Percentiles rank a stretch among this genome's conserved stretches.
Evolutionary conservation across 2,329 filamentous ascomycete genomes (phyloP).

Genomic region (Alternaria longipes): DNA sequence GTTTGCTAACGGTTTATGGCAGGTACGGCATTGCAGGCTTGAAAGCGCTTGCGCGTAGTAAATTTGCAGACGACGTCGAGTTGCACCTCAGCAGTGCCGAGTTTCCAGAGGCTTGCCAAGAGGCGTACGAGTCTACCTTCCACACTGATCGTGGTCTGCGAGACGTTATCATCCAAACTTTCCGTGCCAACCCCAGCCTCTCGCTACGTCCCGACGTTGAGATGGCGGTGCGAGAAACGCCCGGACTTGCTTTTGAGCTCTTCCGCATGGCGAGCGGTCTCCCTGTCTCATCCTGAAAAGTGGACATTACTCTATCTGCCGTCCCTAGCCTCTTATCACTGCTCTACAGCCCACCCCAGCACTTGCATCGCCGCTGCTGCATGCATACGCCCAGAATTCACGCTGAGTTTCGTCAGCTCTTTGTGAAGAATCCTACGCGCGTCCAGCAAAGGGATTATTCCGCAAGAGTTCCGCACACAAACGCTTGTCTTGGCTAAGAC

Average conservation of each 20-base stretch:
- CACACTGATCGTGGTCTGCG: conserved; percentile 60
- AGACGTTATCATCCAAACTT: conserved; percentile 58
- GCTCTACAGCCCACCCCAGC: background rate
- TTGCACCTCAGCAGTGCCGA: conserved; percentile 56
- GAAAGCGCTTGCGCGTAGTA: conserved; percentile 56
- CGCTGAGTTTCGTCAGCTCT: conserved; percentile 3
- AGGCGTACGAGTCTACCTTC: conserved; percentile 60
- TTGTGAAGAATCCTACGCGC: conserved; percentile 5
- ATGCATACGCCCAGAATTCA: conserved; percentile 8
- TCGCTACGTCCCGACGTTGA: conserved; percentile 58
- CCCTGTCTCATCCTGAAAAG: conserved; percentile 49
- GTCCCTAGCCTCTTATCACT: background rate
- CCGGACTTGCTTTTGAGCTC: conserved; percentile 59
- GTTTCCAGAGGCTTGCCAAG: conserved; percentile 58
- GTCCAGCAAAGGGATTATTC: background rate
- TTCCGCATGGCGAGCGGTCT: conserved; percentile 59
- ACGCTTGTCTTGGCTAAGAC: conserved; percentile 3
- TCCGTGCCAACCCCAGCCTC: conserved; percentile 57
- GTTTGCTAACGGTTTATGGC: conserved; percentile 35
- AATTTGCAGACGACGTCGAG: conserved; percentile 58
- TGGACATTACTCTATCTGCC: background rate
- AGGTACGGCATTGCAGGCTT: conserved; percentile 59
- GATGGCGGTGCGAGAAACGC: conserved; percentile 55
- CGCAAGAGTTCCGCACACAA: background rate
- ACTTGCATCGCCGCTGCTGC: conserved; percentile 1